These are phyloP conservation scores for Fragaria iinumae DNA, from an alignment of 306 rosid genomes.

Conservation along the genomic window DNA sequence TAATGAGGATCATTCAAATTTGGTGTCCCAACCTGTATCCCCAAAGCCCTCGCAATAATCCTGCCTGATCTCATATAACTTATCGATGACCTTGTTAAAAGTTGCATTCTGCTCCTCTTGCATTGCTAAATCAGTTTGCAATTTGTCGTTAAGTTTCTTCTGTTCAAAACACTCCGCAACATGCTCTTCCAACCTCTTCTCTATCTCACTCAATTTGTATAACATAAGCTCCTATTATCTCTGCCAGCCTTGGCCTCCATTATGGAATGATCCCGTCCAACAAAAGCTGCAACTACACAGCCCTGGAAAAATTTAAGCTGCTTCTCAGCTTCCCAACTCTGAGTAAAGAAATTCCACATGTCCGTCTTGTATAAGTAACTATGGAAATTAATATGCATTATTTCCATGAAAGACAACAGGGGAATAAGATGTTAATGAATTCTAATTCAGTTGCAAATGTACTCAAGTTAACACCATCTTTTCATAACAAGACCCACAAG, in stretches of 20 bases:
- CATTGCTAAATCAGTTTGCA: too few relatives aligned
- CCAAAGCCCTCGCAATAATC: too few relatives aligned
- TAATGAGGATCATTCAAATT: too few relatives aligned
- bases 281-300: conserved; percentile 89
- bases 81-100: too few relatives aligned
- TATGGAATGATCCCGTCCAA: conserved; percentile 87
- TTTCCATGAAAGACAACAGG: background rate
- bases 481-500: background rate
- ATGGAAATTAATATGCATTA: background rate
- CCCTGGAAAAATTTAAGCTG: conserved; percentile 96
- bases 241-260: conserved; percentile 97
- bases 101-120: too few relatives aligned
- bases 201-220: conserved; percentile 46
- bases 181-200: conserved; percentile 56
- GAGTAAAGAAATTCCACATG: conserved; percentile 24
- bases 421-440: background rate
- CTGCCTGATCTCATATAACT: too few relatives aligned
- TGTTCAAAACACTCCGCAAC: too few relatives aligned
- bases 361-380: conserved; percentile 1
- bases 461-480: background rate
- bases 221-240: conserved; percentile 76
- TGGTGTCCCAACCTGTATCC: too few relatives aligned
- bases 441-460: background rate
- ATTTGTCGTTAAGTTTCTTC: too few relatives aligned
- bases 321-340: conserved; percentile 94